These are phyloP conservation scores for Cucumis hystrix DNA, from an alignment of 306 rosid species.

Conservation along the genomic window DNA sequence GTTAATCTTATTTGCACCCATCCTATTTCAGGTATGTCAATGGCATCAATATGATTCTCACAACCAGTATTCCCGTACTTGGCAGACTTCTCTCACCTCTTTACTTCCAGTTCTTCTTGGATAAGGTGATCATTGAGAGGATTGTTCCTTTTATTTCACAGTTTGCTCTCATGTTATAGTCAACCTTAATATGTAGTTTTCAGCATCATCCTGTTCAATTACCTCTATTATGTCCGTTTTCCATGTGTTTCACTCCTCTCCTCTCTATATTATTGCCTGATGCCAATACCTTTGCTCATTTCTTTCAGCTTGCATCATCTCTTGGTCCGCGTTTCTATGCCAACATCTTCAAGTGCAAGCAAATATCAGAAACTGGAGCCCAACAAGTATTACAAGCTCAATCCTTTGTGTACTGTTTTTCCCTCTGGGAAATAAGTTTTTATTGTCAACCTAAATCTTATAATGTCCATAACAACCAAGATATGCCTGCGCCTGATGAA, in stretches of 20 bases:
- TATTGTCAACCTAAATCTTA: neutral
- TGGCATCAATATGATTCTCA: conserved; percentile 84
- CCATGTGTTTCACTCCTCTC: neutral
- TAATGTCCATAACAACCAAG: neutral
- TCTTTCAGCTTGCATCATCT: conserved; percentile 88
- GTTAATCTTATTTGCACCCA: conserved; percentile 13
- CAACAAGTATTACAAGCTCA: conserved; percentile 54
- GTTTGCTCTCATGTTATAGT: neutral
- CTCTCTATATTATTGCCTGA: neutral
- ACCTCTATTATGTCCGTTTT: neutral
- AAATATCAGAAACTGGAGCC: conserved; percentile 99
- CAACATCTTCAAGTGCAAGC: conserved; percentile 96
- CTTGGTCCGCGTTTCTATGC: conserved; percentile 93
- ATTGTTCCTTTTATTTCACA: neutral
- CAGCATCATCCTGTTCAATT: neutral
- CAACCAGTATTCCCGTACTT: conserved; percentile 80
- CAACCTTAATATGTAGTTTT: neutral
- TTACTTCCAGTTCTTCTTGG: conserved; percentile 95
- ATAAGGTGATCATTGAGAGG: conserved; percentile 49
- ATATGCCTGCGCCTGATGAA: neutral
- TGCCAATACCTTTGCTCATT: neutral
- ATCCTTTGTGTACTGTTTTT: neutral
- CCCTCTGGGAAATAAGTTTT: neutral
- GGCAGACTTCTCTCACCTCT: conserved; percentile 90
- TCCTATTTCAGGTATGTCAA: conserved; percentile 73